Percentiles rank a stretch among this genome's conserved stretches.
These are phyloP conservation scores for Jamesozyma jinghongensis DNA, from an alignment of 805 yeast species.

Conservation along the genomic window DNA sequence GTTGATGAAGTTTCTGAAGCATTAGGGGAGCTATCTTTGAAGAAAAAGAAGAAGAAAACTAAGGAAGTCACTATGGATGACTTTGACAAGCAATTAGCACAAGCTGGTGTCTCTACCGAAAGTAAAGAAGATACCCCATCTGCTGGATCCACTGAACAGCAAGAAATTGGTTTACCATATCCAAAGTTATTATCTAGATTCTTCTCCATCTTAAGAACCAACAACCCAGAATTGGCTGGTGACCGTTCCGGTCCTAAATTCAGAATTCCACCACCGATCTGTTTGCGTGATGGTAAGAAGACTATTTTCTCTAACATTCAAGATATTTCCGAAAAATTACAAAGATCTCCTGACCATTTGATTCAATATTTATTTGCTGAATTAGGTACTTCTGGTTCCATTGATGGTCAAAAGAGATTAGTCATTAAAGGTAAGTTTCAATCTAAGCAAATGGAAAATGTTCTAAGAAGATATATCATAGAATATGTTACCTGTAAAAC, in stretches of 20 bases:
- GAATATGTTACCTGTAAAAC: slow-evolving; percentile 99
- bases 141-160: slow-evolving; percentile 29
- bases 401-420: slow-evolving; percentile 95
- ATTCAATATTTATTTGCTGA: slow-evolving; percentile 96
- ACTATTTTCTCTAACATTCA: slow-evolving; percentile 93
- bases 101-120: slow-evolving; percentile 73
- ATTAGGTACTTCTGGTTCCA: slow-evolving; percentile 98
- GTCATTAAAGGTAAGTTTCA: slow-evolving; percentile 97
- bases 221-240: slow-evolving; percentile 97
- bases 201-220: slow-evolving; percentile 74
- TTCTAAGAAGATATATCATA: slow-evolving; percentile 88
- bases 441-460: slow-evolving; percentile 95
- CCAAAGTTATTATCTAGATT: slow-evolving; percentile 73
- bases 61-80: slow-evolving; percentile 55
- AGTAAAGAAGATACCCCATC: slow-evolving; percentile 28
- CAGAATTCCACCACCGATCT: slow-evolving; percentile 95
- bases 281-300: slow-evolving; percentile 97
- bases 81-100: slow-evolving; percentile 80
- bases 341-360: slow-evolving; percentile 93
- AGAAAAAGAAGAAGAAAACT: slow-evolving; percentile 78
- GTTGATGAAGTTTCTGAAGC: slow-evolving; percentile 47
- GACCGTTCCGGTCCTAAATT: slow-evolving; percentile 87
- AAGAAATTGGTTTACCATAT: slow-evolving; percentile 60
- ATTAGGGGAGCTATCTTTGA: slow-evolving; percentile 61
- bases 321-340: slow-evolving; percentile 87